Percentiles rank a stretch among this genome's conserved stretches.
These are phyloP conservation scores for Talaromyces sp. DNA, from an alignment of 2,329 filamentous ascomycete genomes.

Conservation along the genomic window DNA sequence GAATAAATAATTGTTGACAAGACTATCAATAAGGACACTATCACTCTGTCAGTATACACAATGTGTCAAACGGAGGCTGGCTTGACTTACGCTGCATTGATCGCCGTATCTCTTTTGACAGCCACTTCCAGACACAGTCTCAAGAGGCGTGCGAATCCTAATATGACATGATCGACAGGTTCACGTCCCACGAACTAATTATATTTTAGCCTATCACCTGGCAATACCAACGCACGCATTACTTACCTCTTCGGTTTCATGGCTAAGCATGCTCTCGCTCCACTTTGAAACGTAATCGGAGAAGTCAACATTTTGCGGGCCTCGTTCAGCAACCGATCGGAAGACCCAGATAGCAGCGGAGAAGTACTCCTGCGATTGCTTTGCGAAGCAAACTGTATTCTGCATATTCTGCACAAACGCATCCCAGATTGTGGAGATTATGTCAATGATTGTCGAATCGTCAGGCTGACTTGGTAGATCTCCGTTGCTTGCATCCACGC, in stretches of 20 bases:
- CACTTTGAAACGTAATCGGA: slow-evolving; percentile 45
- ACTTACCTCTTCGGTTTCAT: slow-evolving; percentile 45
- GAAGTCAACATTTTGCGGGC: slow-evolving; percentile 38
- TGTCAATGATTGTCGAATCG: slow-evolving; percentile 36
- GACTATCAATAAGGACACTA: slow-evolving; percentile 47
- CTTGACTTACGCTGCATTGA: slow-evolving; percentile 37
- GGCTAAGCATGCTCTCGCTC: slow-evolving; percentile 44
- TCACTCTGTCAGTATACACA: slow-evolving; percentile 10
- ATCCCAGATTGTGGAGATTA: slow-evolving; percentile 48
- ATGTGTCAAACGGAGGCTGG: slow-evolving; percentile 1
- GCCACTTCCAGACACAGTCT: slow-evolving; percentile 43
- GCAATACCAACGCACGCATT: background rate
- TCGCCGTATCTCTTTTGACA: slow-evolving; percentile 31
- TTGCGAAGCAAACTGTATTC: slow-evolving; percentile 36
- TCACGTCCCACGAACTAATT: slow-evolving; percentile 48
- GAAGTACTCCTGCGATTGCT: slow-evolving; percentile 48
- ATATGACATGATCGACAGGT: slow-evolving; percentile 43
- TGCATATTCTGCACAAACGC: slow-evolving; percentile 43
- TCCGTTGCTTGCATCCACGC: slow-evolving; percentile 23
- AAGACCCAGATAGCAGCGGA: slow-evolving; percentile 46
- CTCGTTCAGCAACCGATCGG: slow-evolving; percentile 41
- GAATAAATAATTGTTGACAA: slow-evolving; percentile 68
- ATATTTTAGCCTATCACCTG: slow-evolving; percentile 17
- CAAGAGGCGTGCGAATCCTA: slow-evolving; percentile 46
- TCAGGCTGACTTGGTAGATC: slow-evolving; percentile 24